A percentile compares a stretch with the other conserved stretches of the same genome.
phyloP scores from a whole-genome alignment of 1,139 yeast species.

The Sugiyamaella paludigena region DNA sequence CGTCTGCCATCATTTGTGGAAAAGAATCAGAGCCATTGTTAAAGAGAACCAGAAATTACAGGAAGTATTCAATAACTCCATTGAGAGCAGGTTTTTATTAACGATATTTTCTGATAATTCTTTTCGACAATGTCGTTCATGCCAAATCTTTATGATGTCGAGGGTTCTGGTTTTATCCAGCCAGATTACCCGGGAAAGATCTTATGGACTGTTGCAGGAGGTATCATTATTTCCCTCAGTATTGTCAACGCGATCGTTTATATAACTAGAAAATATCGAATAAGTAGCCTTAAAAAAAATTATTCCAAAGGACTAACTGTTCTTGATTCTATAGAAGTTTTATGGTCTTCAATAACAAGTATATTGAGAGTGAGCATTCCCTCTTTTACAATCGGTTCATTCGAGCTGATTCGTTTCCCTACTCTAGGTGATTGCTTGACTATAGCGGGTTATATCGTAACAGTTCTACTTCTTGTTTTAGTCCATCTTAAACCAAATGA shows the following conservation, averaged over 20 bases:
- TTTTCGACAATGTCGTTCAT: not conserved
- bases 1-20: not conserved
- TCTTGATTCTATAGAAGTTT: not conserved
- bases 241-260: not conserved
- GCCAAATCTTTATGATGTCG: not conserved
- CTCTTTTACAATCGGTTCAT: conserved; percentile 1
- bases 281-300: not conserved
- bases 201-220: conserved; percentile 18
- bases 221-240: conserved; percentile 9
- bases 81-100: not conserved
- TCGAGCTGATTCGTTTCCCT: conserved; percentile 11
- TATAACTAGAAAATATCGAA: not conserved
- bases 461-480: conserved; percentile 17
- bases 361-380: conserved; percentile 11
- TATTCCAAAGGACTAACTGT: not conserved
- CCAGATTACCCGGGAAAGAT: conserved; percentile 17
- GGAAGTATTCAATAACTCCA: not conserved
- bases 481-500: conserved; percentile 16
- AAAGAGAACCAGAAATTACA: not conserved
- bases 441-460: conserved; percentile 13
- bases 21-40: not conserved
- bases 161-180: conserved; percentile 8
- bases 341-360: not conserved
- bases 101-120: not conserved
- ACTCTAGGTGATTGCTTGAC: conserved; percentile 13